Evolutionary conservation across 495 filamentous ascomycete species (phyloP).

Genomic region (Cladorrhinum samala): DNA sequence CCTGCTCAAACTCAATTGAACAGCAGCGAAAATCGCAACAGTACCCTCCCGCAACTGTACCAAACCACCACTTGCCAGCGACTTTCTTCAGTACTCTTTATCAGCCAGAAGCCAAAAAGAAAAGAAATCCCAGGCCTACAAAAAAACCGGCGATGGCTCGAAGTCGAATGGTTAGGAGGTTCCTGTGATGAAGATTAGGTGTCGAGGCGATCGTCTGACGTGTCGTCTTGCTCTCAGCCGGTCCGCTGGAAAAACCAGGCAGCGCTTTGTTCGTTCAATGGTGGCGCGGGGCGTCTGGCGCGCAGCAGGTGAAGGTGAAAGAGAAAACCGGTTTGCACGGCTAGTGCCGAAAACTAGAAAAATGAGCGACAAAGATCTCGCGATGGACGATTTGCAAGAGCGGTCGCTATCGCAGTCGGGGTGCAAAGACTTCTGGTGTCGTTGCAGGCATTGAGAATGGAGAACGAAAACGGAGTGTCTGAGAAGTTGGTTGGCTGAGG

Average conservation of each 20-base stretch:
- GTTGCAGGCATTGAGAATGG: neutral
- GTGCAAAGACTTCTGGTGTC: neutral
- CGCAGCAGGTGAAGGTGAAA: neutral
- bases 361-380: neutral
- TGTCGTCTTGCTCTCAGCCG: neutral
- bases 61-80: conserved; percentile 19
- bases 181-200: neutral
- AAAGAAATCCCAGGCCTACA: conserved; percentile 6
- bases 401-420: neutral
- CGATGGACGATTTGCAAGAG: neutral
- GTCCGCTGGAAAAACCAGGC: neutral
- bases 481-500: neutral
- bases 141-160: neutral
- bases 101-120: conserved; percentile 11
- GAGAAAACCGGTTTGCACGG: neutral
- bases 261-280: neutral
- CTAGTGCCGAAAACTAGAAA: neutral
- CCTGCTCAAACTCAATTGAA: conserved; percentile 22
- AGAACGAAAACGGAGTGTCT: neutral
- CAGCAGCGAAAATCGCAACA: conserved; percentile 13
- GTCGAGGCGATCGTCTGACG: neutral
- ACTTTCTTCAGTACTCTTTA: conserved; percentile 20
- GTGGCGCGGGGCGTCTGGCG: neutral
- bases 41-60: conserved; percentile 24
- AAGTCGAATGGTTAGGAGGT: neutral